Evolutionary conservation across 192 early-diverging fungal genomes (phyloP).

Genomic region (Gonapodya sp.): DNA sequence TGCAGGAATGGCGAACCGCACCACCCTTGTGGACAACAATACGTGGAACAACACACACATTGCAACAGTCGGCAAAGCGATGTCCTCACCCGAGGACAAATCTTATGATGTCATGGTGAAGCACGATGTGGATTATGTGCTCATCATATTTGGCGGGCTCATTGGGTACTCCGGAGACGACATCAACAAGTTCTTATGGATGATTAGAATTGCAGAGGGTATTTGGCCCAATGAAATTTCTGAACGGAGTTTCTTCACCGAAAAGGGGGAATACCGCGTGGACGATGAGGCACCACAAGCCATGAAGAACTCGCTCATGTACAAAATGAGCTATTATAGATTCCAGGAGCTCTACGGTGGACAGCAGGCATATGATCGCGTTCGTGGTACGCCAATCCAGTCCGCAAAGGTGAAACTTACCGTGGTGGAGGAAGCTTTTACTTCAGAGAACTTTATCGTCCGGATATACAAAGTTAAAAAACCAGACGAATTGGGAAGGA

Average conservation of each 20-base stretch:
- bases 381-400: constrained; percentile 68
- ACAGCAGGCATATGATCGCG: constrained; percentile 65
- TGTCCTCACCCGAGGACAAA: constrained; percentile 83
- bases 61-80: constrained; percentile 91
- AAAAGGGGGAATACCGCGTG: constrained; percentile 81
- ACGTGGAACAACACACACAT: constrained; percentile 99
- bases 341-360: constrained; percentile 82
- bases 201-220: constrained; percentile 97
- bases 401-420: constrained; percentile 66
- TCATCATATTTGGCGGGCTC: constrained; percentile 93
- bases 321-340: constrained; percentile 96
- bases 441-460: constrained; percentile 95
- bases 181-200: constrained; percentile 99
- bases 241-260: constrained; percentile 82
- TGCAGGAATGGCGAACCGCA: constrained; percentile 96
- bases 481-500: constrained; percentile 75
- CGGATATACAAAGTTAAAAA: constrained; percentile 98
- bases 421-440: constrained; percentile 88
- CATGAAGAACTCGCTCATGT: constrained; percentile 90
- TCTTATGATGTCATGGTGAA: constrained; percentile 82
- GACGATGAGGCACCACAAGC: constrained; percentile 79
- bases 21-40: constrained; percentile 98
- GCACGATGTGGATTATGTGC: constrained; percentile 95
- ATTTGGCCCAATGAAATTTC: constrained; percentile 92
- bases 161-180: constrained; percentile 99